Evolutionary conservation across 1,284 basidiomycete genomes (phyloP), one percentile per base, ranked within the genome.

Genomic region (Sporisorium sorghi): DNA sequence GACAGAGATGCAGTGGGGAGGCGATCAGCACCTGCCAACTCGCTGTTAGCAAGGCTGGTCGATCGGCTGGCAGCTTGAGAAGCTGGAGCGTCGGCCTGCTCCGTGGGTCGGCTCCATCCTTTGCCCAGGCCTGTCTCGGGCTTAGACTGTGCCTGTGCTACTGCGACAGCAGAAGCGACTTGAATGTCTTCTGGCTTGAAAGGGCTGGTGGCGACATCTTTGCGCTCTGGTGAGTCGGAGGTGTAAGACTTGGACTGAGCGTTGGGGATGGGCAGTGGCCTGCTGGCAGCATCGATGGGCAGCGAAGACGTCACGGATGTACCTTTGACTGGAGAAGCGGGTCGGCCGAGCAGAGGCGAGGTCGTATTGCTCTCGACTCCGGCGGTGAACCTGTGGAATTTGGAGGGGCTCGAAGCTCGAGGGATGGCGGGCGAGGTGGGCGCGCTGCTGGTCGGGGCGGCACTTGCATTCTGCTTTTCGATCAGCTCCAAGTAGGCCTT

Each of bases 1-100:
- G 78, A 75, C 26, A 81, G 55, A 17, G 73, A 74, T 11, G 76
- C 73, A 4, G 77, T 80, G 3, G 79, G 78, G 9, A 63, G 28
- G 52, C 69, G 70, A 30, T 79, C 77, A 11, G 60, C 57, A 12
- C 33, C 43, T n/a, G 59, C 37, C 17, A 60, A 37, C 12, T 63
- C 66, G 52, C 44, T 68, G 21, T 47, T 50, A 14, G 65, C 48
- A n/a, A 57, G 44, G 52, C 58, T 60, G 21, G 48, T 64, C 23
- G 64, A 44, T 33, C 55, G 59, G 50, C 51, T 66, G 4, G 56
- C 21, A 17, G 49, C 32, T 26, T 64, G 64, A 17, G 58, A 62
- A 19, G 56, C 26, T 26, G 57, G 32, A 12, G 39, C 52, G 46
- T 59, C 67, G 3, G 24, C 6, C 35, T 59, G 60, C 21, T 59